Percentiles rank a stretch among this genome's conserved stretches.
Conservation (phyloP, 345 rosid species). For the Mangifera indica region DNA sequence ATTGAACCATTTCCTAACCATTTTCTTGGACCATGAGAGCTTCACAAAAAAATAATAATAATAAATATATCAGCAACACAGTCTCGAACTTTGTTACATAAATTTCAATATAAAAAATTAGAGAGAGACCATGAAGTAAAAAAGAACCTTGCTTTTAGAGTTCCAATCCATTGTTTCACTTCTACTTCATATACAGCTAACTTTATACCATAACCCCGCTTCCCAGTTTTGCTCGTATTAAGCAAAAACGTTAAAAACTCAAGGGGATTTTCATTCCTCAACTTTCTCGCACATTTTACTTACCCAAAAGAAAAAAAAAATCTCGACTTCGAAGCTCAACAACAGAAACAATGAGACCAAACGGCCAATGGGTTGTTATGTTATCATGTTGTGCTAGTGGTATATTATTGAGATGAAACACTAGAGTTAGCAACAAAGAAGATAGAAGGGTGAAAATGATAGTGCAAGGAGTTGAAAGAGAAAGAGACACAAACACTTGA, state of each 20-base stretch:
- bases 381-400: constrained; percentile 22
- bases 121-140: background rate
- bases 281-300: too few relatives aligned
- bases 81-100: constrained; percentile 1
- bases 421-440: constrained; percentile 18
- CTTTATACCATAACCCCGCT: constrained; percentile 16
- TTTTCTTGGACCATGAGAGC: constrained; percentile 95
- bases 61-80: constrained; percentile 8
- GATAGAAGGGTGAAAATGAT: constrained; percentile 29
- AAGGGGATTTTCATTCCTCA: constrained; percentile 20
- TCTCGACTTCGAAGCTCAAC: constrained; percentile 18
- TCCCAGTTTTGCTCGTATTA: constrained; percentile 24
- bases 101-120: constrained; percentile 20
- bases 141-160: constrained; percentile 83
- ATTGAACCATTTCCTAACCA: constrained; percentile 91
- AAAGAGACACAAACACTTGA: constrained; percentile 41
- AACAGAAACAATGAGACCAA: constrained; percentile 25
- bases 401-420: constrained; percentile 26
- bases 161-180: constrained; percentile 75
- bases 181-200: constrained; percentile 38
- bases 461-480: constrained; percentile 27
- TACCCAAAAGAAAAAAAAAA: too few relatives aligned
- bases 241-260: constrained; percentile 22
- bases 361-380: constrained; percentile 22
- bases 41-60: constrained; percentile 31